phyloP scores from a whole-genome alignment of 768 basidiomycete genomes.

The Mycena capillaripes region DNA sequence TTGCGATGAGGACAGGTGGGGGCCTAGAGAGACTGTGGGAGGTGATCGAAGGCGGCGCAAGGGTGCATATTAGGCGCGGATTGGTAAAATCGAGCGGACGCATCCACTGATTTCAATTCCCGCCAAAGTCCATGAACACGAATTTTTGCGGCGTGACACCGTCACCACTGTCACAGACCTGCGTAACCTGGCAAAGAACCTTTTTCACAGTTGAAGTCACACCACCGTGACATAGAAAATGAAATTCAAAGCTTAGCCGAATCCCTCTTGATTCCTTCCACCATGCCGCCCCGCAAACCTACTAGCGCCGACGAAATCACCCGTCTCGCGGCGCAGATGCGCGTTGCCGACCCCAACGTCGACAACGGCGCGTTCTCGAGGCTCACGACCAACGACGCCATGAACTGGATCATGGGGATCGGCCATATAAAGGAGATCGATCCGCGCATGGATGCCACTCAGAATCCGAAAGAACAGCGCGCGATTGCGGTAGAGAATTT shows the following conservation, averaged over 20 bases:
- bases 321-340: constrained; percentile 22
- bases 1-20: constrained; percentile 9
- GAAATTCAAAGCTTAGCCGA: not conserved
- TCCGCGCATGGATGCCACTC: constrained; percentile 14
- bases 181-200: too few species aligned
- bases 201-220: not conserved
- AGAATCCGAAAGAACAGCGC: constrained; percentile 21
- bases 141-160: too few species aligned
- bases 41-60: not conserved
- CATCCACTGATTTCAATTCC: constrained; percentile 12
- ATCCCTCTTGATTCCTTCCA: not conserved
- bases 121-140: too few species aligned
- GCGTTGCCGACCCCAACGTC: constrained; percentile 31
- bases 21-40: not conserved
- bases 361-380: constrained; percentile 39
- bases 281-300: constrained; percentile 28
- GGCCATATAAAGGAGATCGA: constrained; percentile 24
- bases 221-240: not conserved
- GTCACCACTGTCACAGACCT: too few species aligned
- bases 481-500: constrained; percentile 25
- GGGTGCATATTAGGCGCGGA: constrained; percentile 20
- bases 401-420: constrained; percentile 31
- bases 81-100: not conserved
- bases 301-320: constrained; percentile 28
- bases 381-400: constrained; percentile 30